These are phyloP conservation scores for Cyamopsis tetragonoloba DNA, from an alignment of 306 rosid species.

Conservation along the genomic window DNA sequence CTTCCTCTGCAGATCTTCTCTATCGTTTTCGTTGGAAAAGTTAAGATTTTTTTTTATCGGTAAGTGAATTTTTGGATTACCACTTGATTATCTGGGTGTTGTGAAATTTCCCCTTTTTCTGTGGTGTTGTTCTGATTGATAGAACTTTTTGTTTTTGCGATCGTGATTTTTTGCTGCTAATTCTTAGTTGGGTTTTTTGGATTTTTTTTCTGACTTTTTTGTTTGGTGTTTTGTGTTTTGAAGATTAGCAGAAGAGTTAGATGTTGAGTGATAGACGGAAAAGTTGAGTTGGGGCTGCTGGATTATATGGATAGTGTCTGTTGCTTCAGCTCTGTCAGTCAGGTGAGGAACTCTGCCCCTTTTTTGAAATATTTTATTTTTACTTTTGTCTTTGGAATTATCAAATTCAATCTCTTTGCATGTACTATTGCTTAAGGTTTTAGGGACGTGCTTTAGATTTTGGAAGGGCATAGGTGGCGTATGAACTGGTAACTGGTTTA, in stretches of 20 bases:
- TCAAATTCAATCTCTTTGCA: slow-evolving; percentile 12
- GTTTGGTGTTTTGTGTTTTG: slow-evolving; percentile 3
- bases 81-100: slow-evolving; percentile 18
- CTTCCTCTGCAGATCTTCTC: slow-evolving; percentile 27
- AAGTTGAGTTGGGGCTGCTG: slow-evolving; percentile 45
- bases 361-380: neutral
- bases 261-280: slow-evolving; percentile 53
- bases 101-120: neutral
- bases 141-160: slow-evolving; percentile 27
- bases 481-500: slow-evolving; percentile 10
- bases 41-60: slow-evolving; percentile 38
- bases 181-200: slow-evolving; percentile 12
- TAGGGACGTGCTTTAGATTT: neutral
- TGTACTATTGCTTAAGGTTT: neutral
- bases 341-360: slow-evolving; percentile 42
- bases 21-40: slow-evolving; percentile 32
- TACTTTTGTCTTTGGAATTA: neutral
- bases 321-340: slow-evolving; percentile 70
- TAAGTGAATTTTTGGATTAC: slow-evolving; percentile 30
- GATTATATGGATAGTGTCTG: slow-evolving; percentile 70
- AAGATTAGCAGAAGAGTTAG: slow-evolving; percentile 36
- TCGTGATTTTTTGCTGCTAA: slow-evolving; percentile 19
- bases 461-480: neutral
- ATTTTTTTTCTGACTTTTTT: slow-evolving; percentile 14
- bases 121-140: slow-evolving; percentile 1